Conservation (phyloP, 108 stramenopile genomes). For the Skeletonema menzelii region DNA sequence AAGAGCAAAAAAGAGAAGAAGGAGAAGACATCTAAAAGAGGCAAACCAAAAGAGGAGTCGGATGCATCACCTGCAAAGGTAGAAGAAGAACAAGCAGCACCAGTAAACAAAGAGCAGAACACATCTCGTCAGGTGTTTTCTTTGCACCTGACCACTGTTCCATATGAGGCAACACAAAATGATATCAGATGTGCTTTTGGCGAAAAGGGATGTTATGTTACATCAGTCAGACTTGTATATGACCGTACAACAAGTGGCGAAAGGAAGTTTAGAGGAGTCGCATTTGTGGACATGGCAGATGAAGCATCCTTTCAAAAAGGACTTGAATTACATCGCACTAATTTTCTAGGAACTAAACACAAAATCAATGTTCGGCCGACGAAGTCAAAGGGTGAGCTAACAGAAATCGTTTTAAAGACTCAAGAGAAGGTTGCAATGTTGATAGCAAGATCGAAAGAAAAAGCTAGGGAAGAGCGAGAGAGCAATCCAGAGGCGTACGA, state of each 20-base stretch:
- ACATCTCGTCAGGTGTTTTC: conserved; percentile 35
- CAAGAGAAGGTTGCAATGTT: conserved; percentile 62
- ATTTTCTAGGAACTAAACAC: conserved; percentile 50
- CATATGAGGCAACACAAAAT: conserved; percentile 63
- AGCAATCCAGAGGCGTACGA: not conserved
- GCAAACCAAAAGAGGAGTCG: not conserved
- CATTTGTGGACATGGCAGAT: conserved; percentile 76
- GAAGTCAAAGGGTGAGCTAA: conserved; percentile 62
- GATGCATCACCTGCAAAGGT: not conserved
- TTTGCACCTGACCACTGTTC: conserved; percentile 76
- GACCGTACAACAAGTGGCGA: conserved; percentile 55
- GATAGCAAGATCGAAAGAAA: conserved; percentile 50
- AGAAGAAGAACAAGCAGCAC: not conserved
- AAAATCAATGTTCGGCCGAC: conserved; percentile 78
- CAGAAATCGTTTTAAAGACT: conserved; percentile 68
- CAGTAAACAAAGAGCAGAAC: not conserved
- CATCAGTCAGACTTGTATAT: conserved; percentile 77
- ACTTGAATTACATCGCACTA: conserved; percentile 47
- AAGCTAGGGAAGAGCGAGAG: conserved; percentile 24
- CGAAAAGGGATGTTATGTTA: conserved; percentile 61
- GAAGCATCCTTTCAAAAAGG: conserved; percentile 58
- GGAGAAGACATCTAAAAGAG: conserved; percentile 9
- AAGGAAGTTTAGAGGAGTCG: conserved; percentile 77
- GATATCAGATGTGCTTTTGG: conserved; percentile 63
- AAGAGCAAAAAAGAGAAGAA: not conserved